phyloP scores from a whole-genome alignment of 2,329 filamentous ascomycete genomes.

The Diaporthe caulivora region DNA sequence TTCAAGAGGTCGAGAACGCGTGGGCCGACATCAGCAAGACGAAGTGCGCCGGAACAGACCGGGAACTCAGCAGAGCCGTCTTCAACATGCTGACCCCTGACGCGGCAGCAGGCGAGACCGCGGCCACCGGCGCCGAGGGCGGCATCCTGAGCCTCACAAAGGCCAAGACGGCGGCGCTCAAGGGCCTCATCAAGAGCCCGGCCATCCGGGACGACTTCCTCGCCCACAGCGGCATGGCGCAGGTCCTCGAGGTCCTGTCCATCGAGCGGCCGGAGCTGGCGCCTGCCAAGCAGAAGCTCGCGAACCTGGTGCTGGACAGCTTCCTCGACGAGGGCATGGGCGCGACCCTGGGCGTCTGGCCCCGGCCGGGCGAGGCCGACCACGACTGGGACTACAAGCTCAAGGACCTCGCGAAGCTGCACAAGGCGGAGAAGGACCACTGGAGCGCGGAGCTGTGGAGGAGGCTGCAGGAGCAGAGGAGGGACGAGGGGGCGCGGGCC shows the following conservation, averaged over 20 bases:
- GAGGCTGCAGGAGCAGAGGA: slow-evolving; percentile 50
- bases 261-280: slow-evolving; percentile 62
- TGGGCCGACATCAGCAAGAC: slow-evolving; percentile 59
- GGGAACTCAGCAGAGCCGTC: slow-evolving; percentile 52
- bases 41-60: slow-evolving; percentile 50
- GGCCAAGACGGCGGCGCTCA: slow-evolving; percentile 63
- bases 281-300: slow-evolving; percentile 65
- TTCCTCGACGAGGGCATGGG: slow-evolving; percentile 77
- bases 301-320: slow-evolving; percentile 71
- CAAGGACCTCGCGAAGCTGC: slow-evolving; percentile 52
- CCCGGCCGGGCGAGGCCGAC: slow-evolving; percentile 51
- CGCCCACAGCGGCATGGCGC: slow-evolving; percentile 63
- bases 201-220: slow-evolving; percentile 69
- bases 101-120: slow-evolving; percentile 26
- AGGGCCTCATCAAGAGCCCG: slow-evolving; percentile 67
- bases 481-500: slow-evolving; percentile 9
- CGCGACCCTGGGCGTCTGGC: slow-evolving; percentile 69
- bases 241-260: slow-evolving; percentile 65
- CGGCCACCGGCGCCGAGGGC: slow-evolving; percentile 43
- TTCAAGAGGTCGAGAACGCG: slow-evolving; percentile 62
- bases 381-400: slow-evolving; percentile 72
- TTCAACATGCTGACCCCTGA: slow-evolving; percentile 55
- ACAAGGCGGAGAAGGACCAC: slow-evolving; percentile 52
- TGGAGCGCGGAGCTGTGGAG: slow-evolving; percentile 61
- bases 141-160: slow-evolving; percentile 45